Evolutionary conservation across 1,284 basidiomycete genomes (phyloP).

Genomic region (Rhodofomes roseus): DNA sequence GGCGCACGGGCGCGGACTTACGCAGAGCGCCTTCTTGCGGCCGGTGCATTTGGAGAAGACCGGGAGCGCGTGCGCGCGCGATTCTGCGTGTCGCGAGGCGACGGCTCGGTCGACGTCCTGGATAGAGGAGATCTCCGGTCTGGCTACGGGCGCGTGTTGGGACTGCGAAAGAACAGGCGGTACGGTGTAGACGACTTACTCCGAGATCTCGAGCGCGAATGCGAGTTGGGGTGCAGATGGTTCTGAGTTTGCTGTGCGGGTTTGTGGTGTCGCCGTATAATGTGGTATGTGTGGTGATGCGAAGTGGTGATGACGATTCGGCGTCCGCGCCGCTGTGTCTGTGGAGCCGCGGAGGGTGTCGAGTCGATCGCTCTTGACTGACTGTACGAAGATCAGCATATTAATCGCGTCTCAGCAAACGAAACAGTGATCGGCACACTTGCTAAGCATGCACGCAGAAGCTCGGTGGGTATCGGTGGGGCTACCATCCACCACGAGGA

Average conservation of each 20-base stretch:
- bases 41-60: constrained; percentile 71
- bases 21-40: constrained; percentile 68
- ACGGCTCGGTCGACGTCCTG: background rate
- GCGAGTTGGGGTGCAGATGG: constrained; percentile 9
- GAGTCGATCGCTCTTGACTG: background rate
- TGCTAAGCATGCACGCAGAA: too few relatives aligned
- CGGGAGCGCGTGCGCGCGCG: constrained; percentile 5
- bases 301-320: background rate
- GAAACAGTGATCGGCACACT: too few relatives aligned
- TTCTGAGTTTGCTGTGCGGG: background rate
- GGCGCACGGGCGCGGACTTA: constrained; percentile 38
- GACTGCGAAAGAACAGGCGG: background rate
- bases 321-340: background rate
- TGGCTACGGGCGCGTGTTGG: background rate
- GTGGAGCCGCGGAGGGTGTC: background rate
- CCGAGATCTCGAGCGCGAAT: background rate
- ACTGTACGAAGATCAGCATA: background rate
- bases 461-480: too few relatives aligned
- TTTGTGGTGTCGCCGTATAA: background rate
- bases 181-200: background rate
- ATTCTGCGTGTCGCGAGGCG: constrained; percentile 6
- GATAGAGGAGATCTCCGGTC: background rate
- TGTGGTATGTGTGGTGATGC: background rate
- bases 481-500: too few relatives aligned
- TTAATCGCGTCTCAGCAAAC: background rate